These are phyloP conservation scores for Orbilia oligospora DNA, from an alignment of 2,329 filamentous ascomycete species.

Conservation along the genomic window DNA sequence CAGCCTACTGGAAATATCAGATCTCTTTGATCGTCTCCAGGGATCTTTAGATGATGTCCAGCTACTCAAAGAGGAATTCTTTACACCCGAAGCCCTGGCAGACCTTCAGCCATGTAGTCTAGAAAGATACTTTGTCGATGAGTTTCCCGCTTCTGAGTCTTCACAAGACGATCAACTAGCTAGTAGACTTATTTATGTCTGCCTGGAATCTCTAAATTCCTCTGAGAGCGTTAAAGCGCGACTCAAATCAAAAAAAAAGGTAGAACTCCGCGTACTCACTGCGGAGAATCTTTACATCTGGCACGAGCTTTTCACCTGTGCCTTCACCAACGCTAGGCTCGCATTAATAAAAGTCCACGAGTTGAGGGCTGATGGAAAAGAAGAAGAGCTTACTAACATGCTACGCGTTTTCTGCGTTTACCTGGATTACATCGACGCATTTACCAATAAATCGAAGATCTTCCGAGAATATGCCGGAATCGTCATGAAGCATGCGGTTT, in stretches of 20 bases:
- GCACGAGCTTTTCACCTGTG: background rate
- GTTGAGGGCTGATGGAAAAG: background rate
- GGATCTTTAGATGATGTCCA: background rate
- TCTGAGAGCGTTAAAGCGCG: background rate
- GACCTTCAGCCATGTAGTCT: background rate
- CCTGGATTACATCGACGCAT: background rate
- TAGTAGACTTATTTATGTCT: background rate
- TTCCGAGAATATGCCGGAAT: background rate
- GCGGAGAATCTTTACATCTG: background rate
- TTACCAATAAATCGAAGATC: background rate
- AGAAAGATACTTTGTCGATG: background rate
- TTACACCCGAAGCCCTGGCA: background rate
- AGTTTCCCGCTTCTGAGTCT: background rate
- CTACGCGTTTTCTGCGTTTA: background rate
- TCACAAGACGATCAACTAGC: background rate
- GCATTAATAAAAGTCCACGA: background rate
- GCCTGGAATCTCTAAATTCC: too few species aligned
- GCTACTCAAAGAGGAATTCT: background rate
- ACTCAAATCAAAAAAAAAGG: background rate
- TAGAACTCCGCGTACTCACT: too few species aligned
- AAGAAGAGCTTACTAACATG: background rate
- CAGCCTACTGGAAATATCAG: background rate
- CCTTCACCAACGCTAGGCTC: background rate
- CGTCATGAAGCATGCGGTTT: background rate
- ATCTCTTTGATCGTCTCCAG: background rate